Evolutionary conservation across 768 basidiomycete genomes (phyloP), one percentile per base, ranked within the genome.

Genomic region (Mrakia blollopis): DNA sequence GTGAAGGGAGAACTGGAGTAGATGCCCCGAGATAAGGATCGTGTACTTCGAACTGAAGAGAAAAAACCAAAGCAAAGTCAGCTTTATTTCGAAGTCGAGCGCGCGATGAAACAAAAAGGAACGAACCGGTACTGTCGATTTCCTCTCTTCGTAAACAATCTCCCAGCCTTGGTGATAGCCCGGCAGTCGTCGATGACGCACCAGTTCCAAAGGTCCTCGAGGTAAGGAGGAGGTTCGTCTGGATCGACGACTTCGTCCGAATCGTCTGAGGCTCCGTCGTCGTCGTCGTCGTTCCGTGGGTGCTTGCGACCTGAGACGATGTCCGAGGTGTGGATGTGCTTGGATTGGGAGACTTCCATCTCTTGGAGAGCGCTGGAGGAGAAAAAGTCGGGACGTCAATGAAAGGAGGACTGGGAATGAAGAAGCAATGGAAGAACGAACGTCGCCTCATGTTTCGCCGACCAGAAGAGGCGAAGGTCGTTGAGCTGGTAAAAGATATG

Each of bases 141-240:
- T 11, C 92, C 92, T 79, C 88, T 87, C 80, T 90, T 88, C 81
- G 89, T 87, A 80, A 88, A 94, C 57, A 93, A 82, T 69, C 90
- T 89, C 0, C 93, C 93, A 11, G 88, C 86, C 81, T 89, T 90
- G 57, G 89, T 82, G 67, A 95, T 88, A 8, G 92, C 87, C 77
- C 89, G 88, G 81, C 96, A 98, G 0, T 88, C 89, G 52, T 91
- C 88, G 78, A 95, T 82, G 2, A 91, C 86, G 81, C 96, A 98
- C 94, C 92, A 94, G 80, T 92, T 91, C 86, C 92, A 77, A 18
- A 78, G 41, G 32, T 50, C 73, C 44, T 71, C 77, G 39, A 57
- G 30, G 37, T 25, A 52, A 5, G 89, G 87, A 57, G 89, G 84
- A 11, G 87, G 86, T 14, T 86, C 85, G 32, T 88, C 88, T 23